Percentiles rank a stretch among this genome's conserved stretches.
phyloP scores from a whole-genome alignment of 257 asterid species.

The Nicotiana noctiflora region DNA sequence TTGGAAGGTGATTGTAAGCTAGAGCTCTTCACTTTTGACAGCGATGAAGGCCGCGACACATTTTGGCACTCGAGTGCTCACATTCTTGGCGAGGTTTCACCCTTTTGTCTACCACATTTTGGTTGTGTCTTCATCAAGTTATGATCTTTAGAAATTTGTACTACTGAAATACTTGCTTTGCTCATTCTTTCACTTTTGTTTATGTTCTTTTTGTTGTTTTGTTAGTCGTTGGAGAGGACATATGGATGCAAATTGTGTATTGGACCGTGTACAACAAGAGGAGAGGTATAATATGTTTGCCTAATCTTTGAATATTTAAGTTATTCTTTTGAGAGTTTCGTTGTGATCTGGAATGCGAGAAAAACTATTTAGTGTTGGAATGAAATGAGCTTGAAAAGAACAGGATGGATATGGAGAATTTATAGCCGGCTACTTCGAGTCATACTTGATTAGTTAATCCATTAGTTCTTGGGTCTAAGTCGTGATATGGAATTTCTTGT shows the following conservation, averaged over 20 bases:
- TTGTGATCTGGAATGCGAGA: not conserved
- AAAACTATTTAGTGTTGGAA: not conserved
- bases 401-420: not conserved
- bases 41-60: slow-evolving; percentile 91
- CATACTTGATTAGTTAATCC: not conserved
- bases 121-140: not conserved
- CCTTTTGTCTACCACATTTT: not conserved
- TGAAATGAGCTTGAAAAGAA: not conserved
- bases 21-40: slow-evolving; percentile 61
- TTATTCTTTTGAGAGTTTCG: not conserved
- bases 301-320: not conserved
- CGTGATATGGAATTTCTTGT: not conserved
- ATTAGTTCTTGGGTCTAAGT: not conserved
- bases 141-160: not conserved
- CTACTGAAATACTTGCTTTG: not conserved
- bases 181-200: not conserved
- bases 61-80: slow-evolving; percentile 99
- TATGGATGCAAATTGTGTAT: slow-evolving; percentile 17
- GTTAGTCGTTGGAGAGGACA: slow-evolving; percentile 12
- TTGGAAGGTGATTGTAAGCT: slow-evolving; percentile 88
- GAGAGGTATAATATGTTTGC: slow-evolving; percentile 8
- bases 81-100: slow-evolving; percentile 84
- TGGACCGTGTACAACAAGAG: slow-evolving; percentile 16
- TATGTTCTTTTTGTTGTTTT: not conserved
- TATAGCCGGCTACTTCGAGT: not conserved